Percentiles rank a stretch among this genome's conserved stretches.
phyloP scores from a whole-genome alignment of 1,284 basidiomycete species.

The Exsudoporus floridanus region DNA sequence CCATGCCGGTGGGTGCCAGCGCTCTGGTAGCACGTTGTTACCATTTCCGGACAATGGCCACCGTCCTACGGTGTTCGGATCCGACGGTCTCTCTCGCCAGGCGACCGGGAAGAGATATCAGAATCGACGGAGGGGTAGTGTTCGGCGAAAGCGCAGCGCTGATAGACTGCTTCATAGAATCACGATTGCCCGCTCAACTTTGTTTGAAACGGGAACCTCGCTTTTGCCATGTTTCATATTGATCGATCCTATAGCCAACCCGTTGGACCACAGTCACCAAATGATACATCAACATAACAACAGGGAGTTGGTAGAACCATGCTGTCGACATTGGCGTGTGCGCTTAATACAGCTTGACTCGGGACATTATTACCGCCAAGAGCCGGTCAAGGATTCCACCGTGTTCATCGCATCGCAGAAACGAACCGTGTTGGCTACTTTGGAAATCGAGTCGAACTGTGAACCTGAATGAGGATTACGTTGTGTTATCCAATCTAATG shows the following conservation, averaged over 20 bases:
- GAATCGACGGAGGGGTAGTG: not conserved
- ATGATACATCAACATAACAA: not conserved
- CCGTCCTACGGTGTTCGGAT: not conserved
- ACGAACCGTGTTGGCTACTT: conserved; percentile 7
- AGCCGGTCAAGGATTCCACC: not conserved
- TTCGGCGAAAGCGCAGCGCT: not conserved
- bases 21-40: not conserved
- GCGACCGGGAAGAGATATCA: not conserved
- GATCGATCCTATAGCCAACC: not conserved
- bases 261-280: not conserved
- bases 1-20: not conserved
- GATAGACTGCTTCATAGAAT: not conserved
- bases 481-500: conserved; percentile 1
- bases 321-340: conserved; percentile 14
- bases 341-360: conserved; percentile 11
- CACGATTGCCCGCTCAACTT: not conserved
- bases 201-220: not conserved
- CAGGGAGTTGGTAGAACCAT: not conserved
- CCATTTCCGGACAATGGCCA: not conserved
- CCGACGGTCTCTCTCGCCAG: not conserved
- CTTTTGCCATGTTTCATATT: not conserved
- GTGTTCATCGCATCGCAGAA: not conserved
- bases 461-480: not conserved
- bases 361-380: not conserved
- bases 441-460: conserved; percentile 3